A percentile compares a stretch with the other conserved stretches of the same genome.
phyloP scores from a whole-genome alignment of 345 rosid species.

The Moricandia moricandioides region DNA sequence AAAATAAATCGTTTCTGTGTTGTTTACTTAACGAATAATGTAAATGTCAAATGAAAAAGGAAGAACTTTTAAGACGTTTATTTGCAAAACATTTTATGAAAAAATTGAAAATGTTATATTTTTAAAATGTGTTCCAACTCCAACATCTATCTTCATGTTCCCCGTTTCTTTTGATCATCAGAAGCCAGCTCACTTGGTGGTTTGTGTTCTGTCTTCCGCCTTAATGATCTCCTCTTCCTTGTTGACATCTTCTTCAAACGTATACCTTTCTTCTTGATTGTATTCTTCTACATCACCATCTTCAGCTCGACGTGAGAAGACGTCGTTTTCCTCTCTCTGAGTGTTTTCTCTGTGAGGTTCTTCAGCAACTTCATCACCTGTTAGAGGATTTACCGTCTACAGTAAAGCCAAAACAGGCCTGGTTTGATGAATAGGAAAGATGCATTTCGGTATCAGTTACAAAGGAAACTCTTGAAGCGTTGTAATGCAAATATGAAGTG shows the following conservation, averaged over 20 bases:
- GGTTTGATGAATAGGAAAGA: not conserved
- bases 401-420: conserved; percentile 7
- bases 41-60: too few relatives aligned
- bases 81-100: not conserved
- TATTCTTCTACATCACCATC: conserved; percentile 12
- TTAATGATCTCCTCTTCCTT: not conserved
- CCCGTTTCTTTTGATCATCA: conserved; percentile 4
- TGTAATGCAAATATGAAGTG: not conserved
- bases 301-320: conserved; percentile 29
- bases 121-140: not conserved
- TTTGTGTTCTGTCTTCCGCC: conserved; percentile 2
- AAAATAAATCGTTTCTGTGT: too few relatives aligned
- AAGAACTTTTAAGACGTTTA: not conserved
- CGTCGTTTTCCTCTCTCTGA: conserved; percentile 50
- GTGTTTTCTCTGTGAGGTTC: conserved; percentile 54
- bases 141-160: not conserved
- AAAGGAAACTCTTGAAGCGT: not conserved
- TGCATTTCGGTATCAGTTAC: not conserved
- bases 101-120: not conserved
- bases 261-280: not conserved
- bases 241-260: conserved; percentile 23
- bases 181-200: not conserved
- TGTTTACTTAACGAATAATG: too few relatives aligned
- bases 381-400: conserved; percentile 90
- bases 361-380: conserved; percentile 75